phyloP scores from a whole-genome alignment of 768 basidiomycete species.

The Russula ochroleuca region DNA sequence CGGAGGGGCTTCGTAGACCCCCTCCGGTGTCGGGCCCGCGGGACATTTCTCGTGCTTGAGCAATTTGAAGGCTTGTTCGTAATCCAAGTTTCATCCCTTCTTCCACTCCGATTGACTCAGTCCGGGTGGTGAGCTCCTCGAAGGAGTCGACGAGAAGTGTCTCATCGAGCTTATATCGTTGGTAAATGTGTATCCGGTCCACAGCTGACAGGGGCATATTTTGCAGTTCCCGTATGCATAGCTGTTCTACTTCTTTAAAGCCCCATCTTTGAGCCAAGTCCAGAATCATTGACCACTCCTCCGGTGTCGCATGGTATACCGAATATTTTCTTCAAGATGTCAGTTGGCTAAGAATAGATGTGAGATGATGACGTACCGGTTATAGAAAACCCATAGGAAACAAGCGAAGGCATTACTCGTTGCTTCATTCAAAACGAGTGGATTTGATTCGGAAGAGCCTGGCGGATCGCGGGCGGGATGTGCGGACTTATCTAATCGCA shows the following conservation, averaged over 20 bases:
- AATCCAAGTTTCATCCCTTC: constrained; percentile 44
- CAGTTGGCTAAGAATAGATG: not conserved
- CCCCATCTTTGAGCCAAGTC: constrained; percentile 40
- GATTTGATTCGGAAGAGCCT: constrained; percentile 34
- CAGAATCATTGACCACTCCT: constrained; percentile 43
- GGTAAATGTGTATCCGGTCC: constrained; percentile 40
- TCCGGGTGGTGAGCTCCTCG: constrained; percentile 36
- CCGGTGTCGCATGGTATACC: constrained; percentile 38
- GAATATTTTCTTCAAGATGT: constrained; percentile 35
- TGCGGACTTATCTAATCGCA: not conserved
- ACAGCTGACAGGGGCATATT: constrained; percentile 37
- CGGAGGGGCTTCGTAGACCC: constrained; percentile 8
- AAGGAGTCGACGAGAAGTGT: constrained; percentile 39
- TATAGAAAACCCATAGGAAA: constrained; percentile 37
- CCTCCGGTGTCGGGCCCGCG: constrained; percentile 16
- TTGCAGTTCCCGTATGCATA: constrained; percentile 41
- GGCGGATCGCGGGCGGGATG: constrained; percentile 29
- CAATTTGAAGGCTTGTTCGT: constrained; percentile 38
- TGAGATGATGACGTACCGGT: constrained; percentile 31
- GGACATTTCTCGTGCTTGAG: constrained; percentile 38
- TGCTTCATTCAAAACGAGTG: constrained; percentile 33
- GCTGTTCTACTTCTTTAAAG: constrained; percentile 39
- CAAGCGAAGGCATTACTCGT: constrained; percentile 32
- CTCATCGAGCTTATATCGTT: constrained; percentile 35
- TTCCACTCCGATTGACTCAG: constrained; percentile 36